Evolutionary conservation across 148 eudicot species (phyloP), one percentile per base, ranked within the genome.

Genomic region (Vaccinium myrtillus): DNA sequence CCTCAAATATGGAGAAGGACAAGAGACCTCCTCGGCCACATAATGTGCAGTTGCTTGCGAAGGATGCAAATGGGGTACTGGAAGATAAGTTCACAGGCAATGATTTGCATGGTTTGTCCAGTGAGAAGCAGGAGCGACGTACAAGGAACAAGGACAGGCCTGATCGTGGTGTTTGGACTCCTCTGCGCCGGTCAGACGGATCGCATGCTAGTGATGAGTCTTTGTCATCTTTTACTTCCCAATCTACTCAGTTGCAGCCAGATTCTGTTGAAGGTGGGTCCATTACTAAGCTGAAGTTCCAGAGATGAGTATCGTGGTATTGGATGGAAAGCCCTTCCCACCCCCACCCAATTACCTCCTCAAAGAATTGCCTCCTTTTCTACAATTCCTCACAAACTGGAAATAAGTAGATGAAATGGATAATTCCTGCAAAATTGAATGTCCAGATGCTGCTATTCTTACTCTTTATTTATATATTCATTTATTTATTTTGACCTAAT

Each of bases 101-200:
- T 87, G 93, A 92, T 67, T 61, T 81, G 50, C 91, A 85, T 88
- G 91, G 89, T 85, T 84, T 85, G 43, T 85, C 84, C 77, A 27
- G 88, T 74, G 98, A 94, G 75, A 96, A 90, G 89, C 98, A 88
- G 87, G 94, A 96, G 85, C 92, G 88, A 81, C 95, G 98, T 55
- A 88, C 92, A 50, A 91, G 97, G 87, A 94, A 94, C 78, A 93
- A 88, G 89, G 99, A 96, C 83, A 93, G 98, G 88, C 95, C 92
- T 88, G 99, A 96, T 91, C 98, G 93, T 88, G 97, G 94, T 82
- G 92, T 94, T 79, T 95, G 98, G 98, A 78, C 99, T 83, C 98
- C 98, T 85, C 91, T 93, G 58, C 92, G 97, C 46, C 93, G 91
- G 86, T 90, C 97, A n/a, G 97, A 94, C 89, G 87, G 92, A 83